Base-by-base conservation (phyloP, 768 basidiomycete genomes). In the Boletus edulis region DNA sequence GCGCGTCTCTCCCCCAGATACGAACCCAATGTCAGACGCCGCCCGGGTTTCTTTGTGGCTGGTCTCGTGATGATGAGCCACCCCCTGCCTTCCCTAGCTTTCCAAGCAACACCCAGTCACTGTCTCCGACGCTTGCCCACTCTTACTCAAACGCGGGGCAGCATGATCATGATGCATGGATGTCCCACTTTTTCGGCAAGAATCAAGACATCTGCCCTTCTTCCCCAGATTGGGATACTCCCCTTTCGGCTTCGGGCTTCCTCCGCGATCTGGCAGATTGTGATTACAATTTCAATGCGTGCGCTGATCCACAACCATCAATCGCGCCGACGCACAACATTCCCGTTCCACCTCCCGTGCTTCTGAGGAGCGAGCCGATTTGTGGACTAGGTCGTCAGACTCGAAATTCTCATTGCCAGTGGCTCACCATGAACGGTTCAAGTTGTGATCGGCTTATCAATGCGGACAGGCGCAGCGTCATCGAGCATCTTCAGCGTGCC, bases 391-490 rank as follows among this genome's bases (percentile, higher is more conserved):
- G 43, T 13, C 46, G 4, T 29, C 6, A 38, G 9, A 9, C 18
- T 17, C 58, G 35, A 14, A 5, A 10, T 0, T 12, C 34, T 48
- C 29, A 9, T 29, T 68, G 65, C 22, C 47, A n/a, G 6, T 67
- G 67, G 67, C 1, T 40, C 17, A 24, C 15, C 5, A 5, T 17
- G 9, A 18, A 51, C 2, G 61, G 57, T 4, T n/a, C 2, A 10
- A 22, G 5, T 24, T 69, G 67, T 34, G 35, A 15, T 17, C 8
- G 0, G 10, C 3, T 0, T 5, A 38, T 67, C 43, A 12, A 7
- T 20, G 27, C 56, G 1, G 49, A 57, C 41, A 69, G 59, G 38
- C 65, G 58, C 0, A 51, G 38, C 45, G 22, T 68, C n/a, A 10
- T 51, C 11, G 49, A 52, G 10, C 67, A 68, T 24, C 15, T 68